Base-by-base conservation (phyloP, 176 grass and related monocot species). In the Lolium multiflorum region DNA sequence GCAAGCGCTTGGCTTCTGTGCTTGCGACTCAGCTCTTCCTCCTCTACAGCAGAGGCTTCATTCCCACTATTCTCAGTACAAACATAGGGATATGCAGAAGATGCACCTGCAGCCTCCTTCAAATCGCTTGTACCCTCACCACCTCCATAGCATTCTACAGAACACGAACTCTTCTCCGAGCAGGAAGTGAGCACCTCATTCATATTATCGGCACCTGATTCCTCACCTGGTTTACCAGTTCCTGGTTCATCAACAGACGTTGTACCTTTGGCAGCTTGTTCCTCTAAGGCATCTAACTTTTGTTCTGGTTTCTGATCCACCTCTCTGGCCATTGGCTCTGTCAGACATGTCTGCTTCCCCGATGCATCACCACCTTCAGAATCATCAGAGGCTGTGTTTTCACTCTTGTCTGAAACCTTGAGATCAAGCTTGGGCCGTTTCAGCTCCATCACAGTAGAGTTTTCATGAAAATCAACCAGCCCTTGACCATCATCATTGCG, bases 401-500 rank as follows among this genome's bases (percentile, higher is more conserved):
- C 43, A 48, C 43, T 73, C 10, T 47, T 73, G 41, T 22, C 41
- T 47, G 41, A 72, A 72, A 73, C 70, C 70, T 25, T 48, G 43
- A 73, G 43, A 73, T 73, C 43, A 73, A 25, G 12, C 70, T 73
- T 73, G n/a, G 70, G 70, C 70, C 5, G 43, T 73, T 73, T 48
- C 22, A 24, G 70, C 70, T 73, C 70, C 44, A 48, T 24, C 70
- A 73, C 11, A 73, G 46, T 11, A 73, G 70, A 73, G 24, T 15
- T 49, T 73, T 48, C n/a, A 48, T 43, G 70, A 73, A 11, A 73
- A 48, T 25, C 43, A 73, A 73, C 70, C 43, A 73, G n/a, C 70
- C 70, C 7, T 73, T 73, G 43, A 73, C n/a, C 43, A 73, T 73
- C 70, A 72, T 72, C 41, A 72, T 47, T 48, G 70, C 46, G n/a